These are phyloP conservation scores for Corrigiola litoralis DNA, from an alignment of 179 eudicot species.

Conservation along the genomic window DNA sequence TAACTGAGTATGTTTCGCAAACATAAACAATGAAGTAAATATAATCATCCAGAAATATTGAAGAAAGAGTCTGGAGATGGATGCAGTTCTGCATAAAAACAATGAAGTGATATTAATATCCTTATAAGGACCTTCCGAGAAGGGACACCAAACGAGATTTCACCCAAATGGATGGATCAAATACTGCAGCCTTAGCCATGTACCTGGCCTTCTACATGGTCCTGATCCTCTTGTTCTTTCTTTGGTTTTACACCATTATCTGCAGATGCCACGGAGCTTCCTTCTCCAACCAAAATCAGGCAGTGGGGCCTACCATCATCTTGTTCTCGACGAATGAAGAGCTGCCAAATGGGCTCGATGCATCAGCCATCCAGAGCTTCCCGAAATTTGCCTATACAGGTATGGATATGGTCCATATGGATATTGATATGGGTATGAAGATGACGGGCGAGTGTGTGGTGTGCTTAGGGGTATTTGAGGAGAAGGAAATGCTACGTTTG, in stretches of 20 bases:
- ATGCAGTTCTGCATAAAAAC: too few species aligned
- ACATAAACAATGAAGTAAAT: too few species aligned
- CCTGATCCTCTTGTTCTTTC: slow-evolving; percentile 3
- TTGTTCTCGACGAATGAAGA: neutral
- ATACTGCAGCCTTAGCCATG: neutral
- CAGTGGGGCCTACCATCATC: slow-evolving; percentile 7
- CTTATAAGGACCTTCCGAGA: too few species aligned
- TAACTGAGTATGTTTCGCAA: too few species aligned
- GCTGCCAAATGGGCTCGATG: slow-evolving; percentile 14
- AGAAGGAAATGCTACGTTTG: slow-evolving; percentile 45
- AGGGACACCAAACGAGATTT: neutral
- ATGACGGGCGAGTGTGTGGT: slow-evolving; percentile 51
- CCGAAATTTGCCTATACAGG: slow-evolving; percentile 4
- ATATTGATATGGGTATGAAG: neutral
- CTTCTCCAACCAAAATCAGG: too few species aligned
- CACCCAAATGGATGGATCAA: slow-evolving; percentile 4
- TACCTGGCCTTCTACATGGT: slow-evolving; percentile 22
- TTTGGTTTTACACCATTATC: slow-evolving; percentile 18
- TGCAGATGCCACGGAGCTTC: slow-evolving; percentile 4
- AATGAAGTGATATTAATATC: too few species aligned
- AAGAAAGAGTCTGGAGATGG: too few species aligned
- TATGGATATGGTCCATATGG: neutral
- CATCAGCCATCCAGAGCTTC: slow-evolving; percentile 1
- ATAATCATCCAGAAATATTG: too few species aligned
- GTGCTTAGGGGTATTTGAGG: slow-evolving; percentile 52